Percentiles rank a stretch among this genome's conserved stretches.
Conservation (phyloP, 2,329 filamentous ascomycete genomes). For the Tolypocladium paradoxum region DNA sequence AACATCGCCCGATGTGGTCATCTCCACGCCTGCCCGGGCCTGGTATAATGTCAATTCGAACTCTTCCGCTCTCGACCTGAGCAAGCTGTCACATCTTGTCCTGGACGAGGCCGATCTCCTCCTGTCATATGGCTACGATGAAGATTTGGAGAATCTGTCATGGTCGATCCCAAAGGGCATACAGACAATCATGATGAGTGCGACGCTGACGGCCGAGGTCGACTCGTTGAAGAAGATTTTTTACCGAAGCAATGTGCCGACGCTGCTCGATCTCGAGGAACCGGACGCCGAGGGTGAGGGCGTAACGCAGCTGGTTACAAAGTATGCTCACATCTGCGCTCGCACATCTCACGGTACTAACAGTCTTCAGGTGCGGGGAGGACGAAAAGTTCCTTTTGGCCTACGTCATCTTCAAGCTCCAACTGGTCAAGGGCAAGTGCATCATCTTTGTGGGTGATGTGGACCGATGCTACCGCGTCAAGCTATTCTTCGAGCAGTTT, state of each 20-base stretch:
- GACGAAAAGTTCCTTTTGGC: conserved; percentile 92
- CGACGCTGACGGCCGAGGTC: conserved; percentile 80
- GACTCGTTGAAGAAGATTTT: conserved; percentile 78
- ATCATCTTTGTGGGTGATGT: conserved; percentile 66
- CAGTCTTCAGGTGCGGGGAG: conserved; percentile 59
- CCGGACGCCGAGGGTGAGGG: conserved; percentile 65
- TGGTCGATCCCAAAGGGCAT: conserved; percentile 71
- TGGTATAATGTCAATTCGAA: conserved; percentile 66
- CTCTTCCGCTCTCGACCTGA: conserved; percentile 50
- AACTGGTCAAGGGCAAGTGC: conserved; percentile 86
- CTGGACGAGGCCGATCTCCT: conserved; percentile 93
- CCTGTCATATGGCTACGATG: conserved; percentile 85
- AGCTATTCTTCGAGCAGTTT: conserved; percentile 94
- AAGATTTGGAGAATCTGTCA: conserved; percentile 73
- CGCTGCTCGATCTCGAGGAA: conserved; percentile 72
- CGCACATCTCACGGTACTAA: conserved; percentile 5
- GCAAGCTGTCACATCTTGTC: conserved; percentile 65
- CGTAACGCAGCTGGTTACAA: conserved; percentile 80
- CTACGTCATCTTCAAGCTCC: conserved; percentile 92
- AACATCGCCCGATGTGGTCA: conserved; percentile 77
- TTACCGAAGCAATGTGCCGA: conserved; percentile 57
- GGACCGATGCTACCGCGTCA: conserved; percentile 80
- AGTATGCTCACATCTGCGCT: conserved; percentile 27
- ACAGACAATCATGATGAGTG: conserved; percentile 89
- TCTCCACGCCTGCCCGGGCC: conserved; percentile 82